Conservation (phyloP, 2,329 filamentous ascomycete genomes). For the Tolypocladium guangdongense region DNA sequence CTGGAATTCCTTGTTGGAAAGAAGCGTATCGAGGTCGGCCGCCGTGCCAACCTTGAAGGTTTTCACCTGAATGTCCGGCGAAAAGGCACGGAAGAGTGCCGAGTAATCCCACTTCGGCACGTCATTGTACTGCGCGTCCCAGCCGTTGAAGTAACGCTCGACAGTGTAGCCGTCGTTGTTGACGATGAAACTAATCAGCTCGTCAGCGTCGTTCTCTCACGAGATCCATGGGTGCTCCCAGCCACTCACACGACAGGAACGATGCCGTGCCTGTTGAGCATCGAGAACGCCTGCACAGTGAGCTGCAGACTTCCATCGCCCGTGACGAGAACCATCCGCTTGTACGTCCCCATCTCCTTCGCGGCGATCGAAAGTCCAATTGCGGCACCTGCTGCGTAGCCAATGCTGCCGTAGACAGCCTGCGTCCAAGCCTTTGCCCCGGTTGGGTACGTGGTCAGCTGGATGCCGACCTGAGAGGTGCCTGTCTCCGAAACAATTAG, state of each 20-base stretch:
- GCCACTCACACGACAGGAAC: neutral
- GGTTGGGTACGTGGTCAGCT: slow-evolving; percentile 4
- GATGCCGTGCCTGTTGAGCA: neutral
- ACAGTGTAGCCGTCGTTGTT: slow-evolving; percentile 70
- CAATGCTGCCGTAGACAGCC: slow-evolving; percentile 12
- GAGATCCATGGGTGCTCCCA: neutral
- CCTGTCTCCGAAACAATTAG: slow-evolving; percentile 11
- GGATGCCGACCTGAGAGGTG: slow-evolving; percentile 9
- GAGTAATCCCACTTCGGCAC: slow-evolving; percentile 55
- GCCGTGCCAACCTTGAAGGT: neutral
- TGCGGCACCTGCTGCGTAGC: slow-evolving; percentile 10
- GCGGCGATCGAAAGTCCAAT: slow-evolving; percentile 10
- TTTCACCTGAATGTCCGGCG: neutral
- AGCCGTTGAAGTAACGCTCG: slow-evolving; percentile 70
- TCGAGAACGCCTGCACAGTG: neutral
- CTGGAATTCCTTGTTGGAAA: neutral
- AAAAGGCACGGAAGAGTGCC: neutral
- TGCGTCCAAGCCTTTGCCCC: slow-evolving; percentile 9
- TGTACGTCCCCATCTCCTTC: slow-evolving; percentile 6
- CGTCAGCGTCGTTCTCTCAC: neutral
- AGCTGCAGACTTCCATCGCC: slow-evolving; percentile 9
- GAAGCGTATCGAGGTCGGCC: neutral
- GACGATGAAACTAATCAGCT: slow-evolving; percentile 4
- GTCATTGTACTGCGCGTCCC: slow-evolving; percentile 64
- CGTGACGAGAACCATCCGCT: slow-evolving; percentile 10